Evolutionary conservation across 2,329 filamentous ascomycete species (phyloP).

Genomic region (Calonectria honghensis): DNA sequence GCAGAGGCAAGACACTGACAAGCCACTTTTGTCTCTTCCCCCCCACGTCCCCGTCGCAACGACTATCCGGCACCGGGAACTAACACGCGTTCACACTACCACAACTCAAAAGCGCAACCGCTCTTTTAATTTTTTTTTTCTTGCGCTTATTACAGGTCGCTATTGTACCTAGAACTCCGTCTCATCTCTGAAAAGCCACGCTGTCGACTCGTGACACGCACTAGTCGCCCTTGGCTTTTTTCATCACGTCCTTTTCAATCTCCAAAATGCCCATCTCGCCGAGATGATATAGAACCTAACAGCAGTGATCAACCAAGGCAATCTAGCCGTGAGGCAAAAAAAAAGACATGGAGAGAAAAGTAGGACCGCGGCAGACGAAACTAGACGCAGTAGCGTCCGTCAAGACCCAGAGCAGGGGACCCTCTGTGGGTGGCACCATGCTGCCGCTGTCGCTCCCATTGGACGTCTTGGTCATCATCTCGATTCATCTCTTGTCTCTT

Average conservation of each 20-base stretch:
- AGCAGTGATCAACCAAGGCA: constrained; percentile 1
- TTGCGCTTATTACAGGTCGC: constrained; percentile 7
- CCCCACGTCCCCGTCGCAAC: constrained; percentile 25
- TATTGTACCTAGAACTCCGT: constrained; percentile 16
- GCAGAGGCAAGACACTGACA: constrained; percentile 28
- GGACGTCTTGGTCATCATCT: constrained; percentile 33
- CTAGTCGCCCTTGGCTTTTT: constrained; percentile 36
- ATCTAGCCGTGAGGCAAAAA: constrained; percentile 15
- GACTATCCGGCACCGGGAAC: constrained; percentile 20
- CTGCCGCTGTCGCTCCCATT: constrained; percentile 36
- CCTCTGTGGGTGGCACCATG: constrained; percentile 37
- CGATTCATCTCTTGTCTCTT: constrained; percentile 37
- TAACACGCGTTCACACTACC: constrained; percentile 35
- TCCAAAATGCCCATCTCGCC: constrained; percentile 28
- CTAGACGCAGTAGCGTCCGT: constrained; percentile 36
- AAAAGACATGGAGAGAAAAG: constrained; percentile 6
- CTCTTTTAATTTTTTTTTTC: constrained; percentile 8
- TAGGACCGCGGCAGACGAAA: constrained; percentile 15
- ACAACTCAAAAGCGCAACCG: constrained; percentile 32
- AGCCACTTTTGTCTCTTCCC: constrained; percentile 30
- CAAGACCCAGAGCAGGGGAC: constrained; percentile 30
- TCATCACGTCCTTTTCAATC: constrained; percentile 36
- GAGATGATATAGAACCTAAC: not conserved
- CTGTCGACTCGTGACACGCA: constrained; percentile 39
- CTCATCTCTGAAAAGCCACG: constrained; percentile 31